Evolutionary conservation across 306 rosid species (phyloP).

Genomic region (Lotus japonicus): DNA sequence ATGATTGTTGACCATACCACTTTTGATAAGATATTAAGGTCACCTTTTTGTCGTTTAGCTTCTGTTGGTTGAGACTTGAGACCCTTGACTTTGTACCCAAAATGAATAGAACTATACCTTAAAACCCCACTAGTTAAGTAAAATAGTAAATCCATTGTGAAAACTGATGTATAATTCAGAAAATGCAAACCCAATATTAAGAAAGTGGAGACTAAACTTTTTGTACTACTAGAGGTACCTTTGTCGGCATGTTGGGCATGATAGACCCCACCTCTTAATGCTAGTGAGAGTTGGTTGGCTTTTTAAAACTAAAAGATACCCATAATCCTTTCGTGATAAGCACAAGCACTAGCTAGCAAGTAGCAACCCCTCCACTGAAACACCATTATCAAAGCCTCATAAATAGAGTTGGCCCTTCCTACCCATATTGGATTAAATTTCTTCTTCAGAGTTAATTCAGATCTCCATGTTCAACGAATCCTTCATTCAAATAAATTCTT

Average conservation of each 20-base stretch:
- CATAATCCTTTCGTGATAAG: slow-evolving; percentile 57
- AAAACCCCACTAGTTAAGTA: background rate
- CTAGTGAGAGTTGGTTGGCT: slow-evolving; percentile 33
- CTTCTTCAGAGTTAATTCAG: background rate
- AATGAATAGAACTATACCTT: slow-evolving; percentile 19
- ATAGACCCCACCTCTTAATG: slow-evolving; percentile 30
- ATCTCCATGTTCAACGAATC: background rate
- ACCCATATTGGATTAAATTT: background rate
- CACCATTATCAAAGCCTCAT: slow-evolving; percentile 42
- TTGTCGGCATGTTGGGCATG: slow-evolving; percentile 44
- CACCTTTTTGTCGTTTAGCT: slow-evolving; percentile 22
- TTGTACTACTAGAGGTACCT: slow-evolving; percentile 20
- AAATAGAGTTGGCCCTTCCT: slow-evolving; percentile 16
- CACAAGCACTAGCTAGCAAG: slow-evolving; percentile 48
- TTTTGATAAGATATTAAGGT: slow-evolving; percentile 13
- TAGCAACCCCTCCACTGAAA: slow-evolving; percentile 23
- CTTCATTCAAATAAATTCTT: too few relatives aligned
- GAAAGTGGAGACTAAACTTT: background rate
- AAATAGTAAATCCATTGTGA: background rate
- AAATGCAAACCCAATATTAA: background rate
- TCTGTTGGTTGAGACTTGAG: background rate
- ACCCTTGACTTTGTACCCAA: slow-evolving; percentile 7
- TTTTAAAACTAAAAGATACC: slow-evolving; percentile 42
- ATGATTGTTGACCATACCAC: slow-evolving; percentile 8
- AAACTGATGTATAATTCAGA: too few relatives aligned